phyloP scores from a whole-genome alignment of 2,329 filamentous ascomycete genomes.

The Endoconidiophora laricicola region DNA sequence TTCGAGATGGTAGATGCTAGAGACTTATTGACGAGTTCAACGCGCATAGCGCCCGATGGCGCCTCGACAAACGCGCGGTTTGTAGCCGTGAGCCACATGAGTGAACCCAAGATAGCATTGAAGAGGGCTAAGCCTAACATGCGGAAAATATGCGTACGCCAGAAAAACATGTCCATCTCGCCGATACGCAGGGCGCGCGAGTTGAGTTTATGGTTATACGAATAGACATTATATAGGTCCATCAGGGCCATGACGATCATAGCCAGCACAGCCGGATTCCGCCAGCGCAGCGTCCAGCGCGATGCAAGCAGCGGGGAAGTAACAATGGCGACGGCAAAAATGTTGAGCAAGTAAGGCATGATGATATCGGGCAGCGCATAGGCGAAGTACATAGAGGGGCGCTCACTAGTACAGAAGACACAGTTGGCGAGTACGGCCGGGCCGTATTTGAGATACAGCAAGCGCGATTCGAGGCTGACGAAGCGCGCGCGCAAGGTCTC shows the following conservation, averaged over 20 bases:
- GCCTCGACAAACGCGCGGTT: slow-evolving; percentile 58
- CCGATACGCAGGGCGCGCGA: slow-evolving; percentile 40
- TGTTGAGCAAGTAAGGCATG: slow-evolving; percentile 64
- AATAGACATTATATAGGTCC: slow-evolving; percentile 49
- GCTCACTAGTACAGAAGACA: slow-evolving; percentile 64
- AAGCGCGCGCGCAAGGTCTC: slow-evolving; percentile 50
- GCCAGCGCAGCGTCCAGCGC: slow-evolving; percentile 48
- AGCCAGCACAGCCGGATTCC: slow-evolving; percentile 48
- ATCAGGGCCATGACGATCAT: slow-evolving; percentile 39
- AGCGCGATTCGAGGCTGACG: slow-evolving; percentile 50
- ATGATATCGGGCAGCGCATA: slow-evolving; percentile 63
- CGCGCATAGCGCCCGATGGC: slow-evolving; percentile 43
- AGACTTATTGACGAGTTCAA: slow-evolving; percentile 40
- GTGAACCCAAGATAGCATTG: slow-evolving; percentile 44
- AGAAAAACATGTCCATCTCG: slow-evolving; percentile 56
- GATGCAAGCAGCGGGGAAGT: slow-evolving; percentile 55
- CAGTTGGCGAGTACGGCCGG: slow-evolving; percentile 57
- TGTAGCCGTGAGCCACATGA: slow-evolving; percentile 63
- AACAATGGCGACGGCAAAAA: slow-evolving; percentile 51
- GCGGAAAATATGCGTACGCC: slow-evolving; percentile 48
- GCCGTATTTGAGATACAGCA: slow-evolving; percentile 73
- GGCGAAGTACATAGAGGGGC: slow-evolving; percentile 54
- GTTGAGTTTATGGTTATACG: slow-evolving; percentile 51
- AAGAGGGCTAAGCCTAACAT: slow-evolving; percentile 45
- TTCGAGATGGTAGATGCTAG: slow-evolving; percentile 47